Evolutionary conservation across 2,329 filamentous ascomycete species (phyloP), one percentile per base, ranked within the genome.

Genomic region (Hawksworthiomyces lignivorus): DNA sequence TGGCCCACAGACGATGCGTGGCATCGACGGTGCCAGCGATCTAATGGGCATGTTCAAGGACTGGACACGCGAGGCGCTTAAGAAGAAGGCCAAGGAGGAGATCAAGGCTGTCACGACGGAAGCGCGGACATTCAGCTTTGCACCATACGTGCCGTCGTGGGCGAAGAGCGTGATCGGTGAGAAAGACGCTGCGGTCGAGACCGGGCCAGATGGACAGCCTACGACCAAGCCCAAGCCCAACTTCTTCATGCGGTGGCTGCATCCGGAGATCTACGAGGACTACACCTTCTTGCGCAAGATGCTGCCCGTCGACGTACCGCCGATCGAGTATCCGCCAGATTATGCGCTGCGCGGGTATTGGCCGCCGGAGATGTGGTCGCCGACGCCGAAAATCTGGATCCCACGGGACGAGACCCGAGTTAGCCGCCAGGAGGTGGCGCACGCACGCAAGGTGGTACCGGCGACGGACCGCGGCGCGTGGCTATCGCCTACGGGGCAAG

Each of bases 401-500:
- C 85, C 86, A 1, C 71, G 74, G 40, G 86, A 92, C 56, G 67
- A 71, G 1, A 72, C 75, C 20, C 82, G 84, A 19, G 73, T 90
- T 28, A 83, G 77, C 44, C 67, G 67, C 52, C 83, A 89, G 56
- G 86, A 89, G 60, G 71, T 88, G 44, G 66, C 69, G 30, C 75
- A 86, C 50, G 82, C 80, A 0, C 68, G 70, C 50, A 75, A 75
- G 49, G 73, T 84, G 19, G 80, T 86, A 31, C 71, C 75, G 5
- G 85, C 86, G 51, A 82, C 80, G 0, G 85, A 92, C 52, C 77
- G 84, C 46, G 84, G 81, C 6, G 81, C 82, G 12, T 74, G 65
- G 47, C 59, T 92, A 43, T 72, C 86, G 50, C 80, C 82, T 12
- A 50, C 47, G 37, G 48, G 51, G 9, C 45, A 47, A 24, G 50